Evolutionary conservation across 192 early-diverging fungal species (phyloP).

Genomic region (Geranomyces michiganensis): DNA sequence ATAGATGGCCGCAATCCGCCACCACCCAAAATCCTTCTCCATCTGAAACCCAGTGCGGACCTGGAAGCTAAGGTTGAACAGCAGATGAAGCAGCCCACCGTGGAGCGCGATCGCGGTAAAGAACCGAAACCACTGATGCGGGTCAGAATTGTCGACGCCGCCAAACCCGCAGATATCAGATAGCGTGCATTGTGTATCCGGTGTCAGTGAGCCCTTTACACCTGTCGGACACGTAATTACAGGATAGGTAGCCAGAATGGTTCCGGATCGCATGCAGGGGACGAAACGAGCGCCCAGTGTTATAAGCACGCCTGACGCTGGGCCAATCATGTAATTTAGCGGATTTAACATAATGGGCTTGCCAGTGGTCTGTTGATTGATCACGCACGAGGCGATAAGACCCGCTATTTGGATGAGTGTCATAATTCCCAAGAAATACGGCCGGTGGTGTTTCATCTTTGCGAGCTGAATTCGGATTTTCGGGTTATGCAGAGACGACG

Average conservation of each 20-base stretch:
- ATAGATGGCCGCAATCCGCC: constrained; percentile 74
- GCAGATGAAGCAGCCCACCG: constrained; percentile 75
- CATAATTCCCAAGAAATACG: constrained; percentile 51
- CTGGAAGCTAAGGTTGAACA: constrained; percentile 77
- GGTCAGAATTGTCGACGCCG: constrained; percentile 48
- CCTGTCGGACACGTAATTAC: constrained; percentile 49
- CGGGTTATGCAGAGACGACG: constrained; percentile 47
- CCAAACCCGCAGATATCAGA: constrained; percentile 65
- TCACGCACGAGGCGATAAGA: constrained; percentile 34
- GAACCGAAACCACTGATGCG: constrained; percentile 82
- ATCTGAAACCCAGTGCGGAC: constrained; percentile 68
- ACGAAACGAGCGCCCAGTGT: constrained; percentile 74
- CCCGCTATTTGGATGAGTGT: constrained; percentile 44
- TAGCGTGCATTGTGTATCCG: constrained; percentile 51
- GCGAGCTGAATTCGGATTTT: constrained; percentile 46
- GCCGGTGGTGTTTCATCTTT: constrained; percentile 47
- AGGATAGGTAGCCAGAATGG: constrained; percentile 19
- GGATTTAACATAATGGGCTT: constrained; percentile 64
- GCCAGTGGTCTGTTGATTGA: constrained; percentile 65
- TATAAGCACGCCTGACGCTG: constrained; percentile 64
- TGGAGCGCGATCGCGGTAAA: constrained; percentile 83
- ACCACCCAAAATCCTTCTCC: constrained; percentile 76
- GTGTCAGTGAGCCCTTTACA: constrained; percentile 22
- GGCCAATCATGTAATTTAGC: constrained; percentile 85
- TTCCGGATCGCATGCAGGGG: constrained; percentile 71